phyloP scores from a whole-genome alignment of 495 filamentous ascomycete genomes.

The Astrothelium macrocarpum region DNA sequence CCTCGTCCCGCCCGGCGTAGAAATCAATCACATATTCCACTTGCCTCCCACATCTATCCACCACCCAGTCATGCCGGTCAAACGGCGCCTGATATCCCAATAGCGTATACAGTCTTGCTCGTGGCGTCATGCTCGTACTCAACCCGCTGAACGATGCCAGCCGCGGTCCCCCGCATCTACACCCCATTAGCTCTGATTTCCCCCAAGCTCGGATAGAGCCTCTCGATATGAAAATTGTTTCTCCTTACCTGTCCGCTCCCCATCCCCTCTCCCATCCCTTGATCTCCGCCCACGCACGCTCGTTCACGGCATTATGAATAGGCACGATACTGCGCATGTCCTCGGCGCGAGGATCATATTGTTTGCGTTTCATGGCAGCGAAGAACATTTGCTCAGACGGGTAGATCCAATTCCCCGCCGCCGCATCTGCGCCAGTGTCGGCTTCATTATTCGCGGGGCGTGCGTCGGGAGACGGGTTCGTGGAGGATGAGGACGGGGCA shows the following conservation, averaged over 20 bases:
- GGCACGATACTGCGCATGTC: constrained; percentile 88
- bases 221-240: too few species aligned
- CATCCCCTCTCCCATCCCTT: constrained; percentile 66
- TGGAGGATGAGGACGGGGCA: constrained; percentile 32
- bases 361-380: constrained; percentile 83
- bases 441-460: constrained; percentile 57
- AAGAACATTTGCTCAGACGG: constrained; percentile 95
- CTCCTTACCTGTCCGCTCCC: constrained; percentile 42
- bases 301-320: constrained; percentile 87
- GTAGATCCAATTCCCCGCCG: constrained; percentile 86
- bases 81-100: constrained; percentile 86
- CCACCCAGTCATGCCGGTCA: constrained; percentile 94
- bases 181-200: constrained; percentile 1
- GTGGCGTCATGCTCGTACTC: constrained; percentile 56
- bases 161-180: constrained; percentile 68
- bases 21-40: constrained; percentile 98
- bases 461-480: constrained; percentile 29
- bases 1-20: constrained; percentile 65
- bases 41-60: constrained; percentile 81
- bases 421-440: constrained; percentile 56
- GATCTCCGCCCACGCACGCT: constrained; percentile 37
- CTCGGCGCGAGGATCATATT: constrained; percentile 44
- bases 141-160: constrained; percentile 74
- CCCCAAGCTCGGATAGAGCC: too few species aligned
- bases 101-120: constrained; percentile 67